Evolutionary conservation across 768 basidiomycete species (phyloP), one percentile per base, ranked within the genome.

Genomic region (Calocybe cyanea): DNA sequence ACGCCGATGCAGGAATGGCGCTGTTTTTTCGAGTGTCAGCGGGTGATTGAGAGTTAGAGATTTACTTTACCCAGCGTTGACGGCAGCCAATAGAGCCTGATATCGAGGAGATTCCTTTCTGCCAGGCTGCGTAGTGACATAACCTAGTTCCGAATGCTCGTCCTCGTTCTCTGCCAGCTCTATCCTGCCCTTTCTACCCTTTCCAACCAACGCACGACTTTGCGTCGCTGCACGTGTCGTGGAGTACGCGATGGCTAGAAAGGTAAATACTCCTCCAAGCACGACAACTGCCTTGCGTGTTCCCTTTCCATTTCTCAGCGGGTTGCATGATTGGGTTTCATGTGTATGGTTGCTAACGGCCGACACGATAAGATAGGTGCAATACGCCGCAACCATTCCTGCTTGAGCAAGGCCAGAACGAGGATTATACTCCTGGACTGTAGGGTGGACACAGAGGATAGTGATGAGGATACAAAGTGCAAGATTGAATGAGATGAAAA

Each of bases 181-280:
- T 30, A 97, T 76, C 10, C 77, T 70, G 10, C 81, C 81, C 50
- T 69, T 73, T 67, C 80, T 86, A 23, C 73, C 73, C 48, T 72
- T 82, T 2, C 93, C 94, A 0, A 87, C 85, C 18, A 99, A 68
- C 6, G 92, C 95, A 48, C 88, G 82, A 57, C 88, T 91, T 66
- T 95, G 92, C 0, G 96, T 99, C 8, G 96, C 96, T 4, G 96
- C 96, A 41, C 95, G 77, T 19, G 85, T 89, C 0, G 96, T 98
- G 21, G 94, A 97, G 61, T 97, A 99, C 6, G 96, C 95, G 55
- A 99, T 96, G 4, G 96, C 94, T 37, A 98, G 67, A 81, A 99
- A 99, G 0, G 96, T 99, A 66, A 99, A 96, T 9, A 92, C 63
- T 7, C 91, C 96, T 23, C 96, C 96, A 35, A 97, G 74, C 20